Evolutionary conservation across 1,284 basidiomycete genomes (phyloP).

Genomic region (Ganoderma meredithae): DNA sequence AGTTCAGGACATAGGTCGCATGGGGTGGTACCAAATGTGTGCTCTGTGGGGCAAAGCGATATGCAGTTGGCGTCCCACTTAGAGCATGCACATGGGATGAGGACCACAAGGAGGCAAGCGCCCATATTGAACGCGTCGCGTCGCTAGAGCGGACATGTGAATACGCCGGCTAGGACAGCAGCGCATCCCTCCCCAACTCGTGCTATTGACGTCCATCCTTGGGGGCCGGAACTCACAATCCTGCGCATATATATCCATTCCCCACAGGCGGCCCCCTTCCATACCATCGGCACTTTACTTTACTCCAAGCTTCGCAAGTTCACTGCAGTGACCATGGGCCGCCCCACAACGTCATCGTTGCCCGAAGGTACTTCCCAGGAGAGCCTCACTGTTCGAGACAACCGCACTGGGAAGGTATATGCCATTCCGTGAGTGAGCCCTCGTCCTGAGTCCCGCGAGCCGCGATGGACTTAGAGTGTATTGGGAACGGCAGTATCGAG

Average conservation of each 20-base stretch:
- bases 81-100: not conserved
- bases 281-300: conserved; percentile 1
- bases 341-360: conserved; percentile 43
- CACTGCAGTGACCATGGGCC: conserved; percentile 53
- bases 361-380: conserved; percentile 40
- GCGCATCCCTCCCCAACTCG: conserved; percentile 1
- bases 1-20: not conserved
- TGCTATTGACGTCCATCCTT: conserved; percentile 3
- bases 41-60: too few relatives aligned
- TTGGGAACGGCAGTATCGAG: conserved; percentile 58
- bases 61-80: too few relatives aligned
- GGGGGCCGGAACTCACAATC: conserved; percentile 1
- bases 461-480: not conserved
- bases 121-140: conserved; percentile 15
- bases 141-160: conserved; percentile 25
- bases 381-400: conserved; percentile 76
- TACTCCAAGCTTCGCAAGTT: not conserved
- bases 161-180: conserved; percentile 24
- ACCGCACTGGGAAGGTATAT: conserved; percentile 84
- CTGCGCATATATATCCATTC: conserved; percentile 6
- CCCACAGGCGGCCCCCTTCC: not conserved
- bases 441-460: not conserved
- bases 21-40: not conserved
- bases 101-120: not conserved
- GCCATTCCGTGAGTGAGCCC: conserved; percentile 67